Evolutionary conservation across 768 basidiomycete genomes (phyloP).

Genomic region (Phanerodontia chrysosporium): DNA sequence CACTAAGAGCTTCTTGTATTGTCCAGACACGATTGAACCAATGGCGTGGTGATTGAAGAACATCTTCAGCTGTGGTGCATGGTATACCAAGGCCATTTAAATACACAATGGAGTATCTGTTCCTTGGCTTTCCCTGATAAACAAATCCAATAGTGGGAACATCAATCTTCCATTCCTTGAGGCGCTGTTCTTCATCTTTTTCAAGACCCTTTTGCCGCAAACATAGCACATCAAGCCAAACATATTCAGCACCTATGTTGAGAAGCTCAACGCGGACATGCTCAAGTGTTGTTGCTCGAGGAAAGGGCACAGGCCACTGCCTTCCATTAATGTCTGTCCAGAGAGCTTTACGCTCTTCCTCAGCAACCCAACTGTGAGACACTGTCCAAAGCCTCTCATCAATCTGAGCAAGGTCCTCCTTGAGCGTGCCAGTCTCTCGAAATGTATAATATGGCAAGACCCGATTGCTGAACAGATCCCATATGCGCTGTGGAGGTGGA

Average conservation of each 20-base stretch:
- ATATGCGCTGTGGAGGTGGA: too few species aligned
- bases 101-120: background rate
- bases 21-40: background rate
- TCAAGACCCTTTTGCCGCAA: background rate
- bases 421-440: too few species aligned
- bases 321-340: background rate
- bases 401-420: too few species aligned
- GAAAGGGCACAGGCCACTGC: background rate
- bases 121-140: background rate
- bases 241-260: background rate
- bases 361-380: background rate
- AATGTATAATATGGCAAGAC: too few species aligned
- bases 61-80: background rate
- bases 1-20: background rate
- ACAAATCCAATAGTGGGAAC: background rate
- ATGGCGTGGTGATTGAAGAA: background rate
- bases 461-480: too few species aligned
- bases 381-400: background rate
- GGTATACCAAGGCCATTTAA: background rate
- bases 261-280: background rate
- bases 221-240: background rate
- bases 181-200: background rate
- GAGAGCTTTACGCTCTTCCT: background rate
- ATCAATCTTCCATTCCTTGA: background rate
- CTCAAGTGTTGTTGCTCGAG: background rate